Evolutionary conservation across 306 rosid genomes (phyloP).

Genomic region (Malus domestica): DNA sequence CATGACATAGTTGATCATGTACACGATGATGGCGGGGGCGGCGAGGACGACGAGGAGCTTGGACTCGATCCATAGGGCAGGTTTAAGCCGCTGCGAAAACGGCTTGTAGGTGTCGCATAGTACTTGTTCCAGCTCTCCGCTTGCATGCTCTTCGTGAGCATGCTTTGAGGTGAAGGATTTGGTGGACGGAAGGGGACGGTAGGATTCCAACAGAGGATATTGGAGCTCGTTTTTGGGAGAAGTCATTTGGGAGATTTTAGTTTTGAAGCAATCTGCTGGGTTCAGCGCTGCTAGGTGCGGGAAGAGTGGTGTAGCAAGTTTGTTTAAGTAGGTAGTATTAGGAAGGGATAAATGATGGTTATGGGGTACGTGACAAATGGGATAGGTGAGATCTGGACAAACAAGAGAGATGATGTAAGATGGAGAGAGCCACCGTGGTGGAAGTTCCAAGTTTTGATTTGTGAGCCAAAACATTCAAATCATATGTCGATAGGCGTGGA

Average conservation of each 20-base stretch:
- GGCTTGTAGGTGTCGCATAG: constrained; percentile 33
- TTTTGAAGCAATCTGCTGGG: too few relatives aligned
- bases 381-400: too few relatives aligned
- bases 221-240: background rate
- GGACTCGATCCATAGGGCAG: constrained; percentile 47
- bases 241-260: background rate
- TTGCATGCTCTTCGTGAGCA: background rate
- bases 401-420: too few relatives aligned
- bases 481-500: too few relatives aligned
- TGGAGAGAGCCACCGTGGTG: too few relatives aligned
- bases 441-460: too few relatives aligned
- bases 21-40: constrained; percentile 48
- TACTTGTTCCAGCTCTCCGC: constrained; percentile 36
- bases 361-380: too few relatives aligned
- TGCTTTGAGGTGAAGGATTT: background rate
- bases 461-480: too few relatives aligned
- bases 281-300: too few relatives aligned
- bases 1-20: constrained; percentile 53
- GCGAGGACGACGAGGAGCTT: constrained; percentile 48
- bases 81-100: constrained; percentile 19
- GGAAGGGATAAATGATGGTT: too few relatives aligned
- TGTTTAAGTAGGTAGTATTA: too few relatives aligned
- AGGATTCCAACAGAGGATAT: background rate
- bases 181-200: background rate
- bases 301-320: too few relatives aligned